These are phyloP conservation scores for Apophysomyces ossiformis DNA, from an alignment of 371 early-diverging fungal genomes.

Conservation along the genomic window DNA sequence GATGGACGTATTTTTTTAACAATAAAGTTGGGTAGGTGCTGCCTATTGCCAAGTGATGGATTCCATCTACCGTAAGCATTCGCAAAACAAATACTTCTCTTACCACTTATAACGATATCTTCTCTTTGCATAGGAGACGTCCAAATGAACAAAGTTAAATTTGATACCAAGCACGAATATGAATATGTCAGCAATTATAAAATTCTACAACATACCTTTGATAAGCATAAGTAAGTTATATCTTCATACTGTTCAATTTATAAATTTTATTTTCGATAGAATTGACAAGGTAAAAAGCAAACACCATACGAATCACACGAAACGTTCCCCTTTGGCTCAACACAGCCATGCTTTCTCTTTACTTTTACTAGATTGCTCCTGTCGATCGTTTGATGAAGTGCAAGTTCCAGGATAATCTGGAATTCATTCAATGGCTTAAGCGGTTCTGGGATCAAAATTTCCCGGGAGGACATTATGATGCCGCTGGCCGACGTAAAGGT, in stretches of 20 bases:
- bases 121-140: constrained; percentile 59
- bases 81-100: background rate
- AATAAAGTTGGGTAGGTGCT: constrained; percentile 55
- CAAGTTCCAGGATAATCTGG: constrained; percentile 96
- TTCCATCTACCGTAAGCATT: constrained; percentile 69
- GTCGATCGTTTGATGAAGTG: constrained; percentile 88
- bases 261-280: constrained; percentile 17
- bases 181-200: constrained; percentile 93
- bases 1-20: background rate
- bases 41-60: constrained; percentile 89
- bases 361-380: constrained; percentile 65
- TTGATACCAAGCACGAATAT: constrained; percentile 90
- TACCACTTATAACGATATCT: background rate
- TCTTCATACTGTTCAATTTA: background rate
- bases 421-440: constrained; percentile 95
- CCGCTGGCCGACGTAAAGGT: constrained; percentile 76
- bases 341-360: background rate
- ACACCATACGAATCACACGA: background rate
- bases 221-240: constrained; percentile 71
- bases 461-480: constrained; percentile 87
- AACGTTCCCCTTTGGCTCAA: too few species aligned
- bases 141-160: constrained; percentile 85
- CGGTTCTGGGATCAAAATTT: constrained; percentile 84
- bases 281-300: constrained; percentile 57
- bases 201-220: constrained; percentile 83